Conservation (phyloP, 202 grass and related monocot species). For the Brachypodium distachyon region DNA sequence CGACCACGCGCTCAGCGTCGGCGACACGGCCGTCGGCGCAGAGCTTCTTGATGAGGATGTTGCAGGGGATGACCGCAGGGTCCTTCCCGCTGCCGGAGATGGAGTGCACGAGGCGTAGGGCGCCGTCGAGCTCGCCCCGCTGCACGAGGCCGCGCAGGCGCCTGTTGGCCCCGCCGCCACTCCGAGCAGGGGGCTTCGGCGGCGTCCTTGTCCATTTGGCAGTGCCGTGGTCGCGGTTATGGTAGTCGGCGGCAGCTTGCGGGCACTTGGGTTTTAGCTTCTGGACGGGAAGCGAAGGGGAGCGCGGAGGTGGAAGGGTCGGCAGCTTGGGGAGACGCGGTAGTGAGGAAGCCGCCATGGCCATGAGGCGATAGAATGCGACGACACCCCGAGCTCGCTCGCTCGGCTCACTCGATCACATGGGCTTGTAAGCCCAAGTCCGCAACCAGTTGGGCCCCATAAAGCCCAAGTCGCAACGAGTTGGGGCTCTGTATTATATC, state of each 20-base stretch:
- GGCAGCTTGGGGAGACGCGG: conserved; percentile 2
- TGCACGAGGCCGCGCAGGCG: conserved; percentile 36
- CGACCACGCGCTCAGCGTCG: not conserved
- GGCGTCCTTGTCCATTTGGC: conserved; percentile 14
- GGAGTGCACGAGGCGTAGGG: conserved; percentile 19
- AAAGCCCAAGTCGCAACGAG: not conserved
- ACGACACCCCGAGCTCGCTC: not conserved
- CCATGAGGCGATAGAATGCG: conserved; percentile 10
- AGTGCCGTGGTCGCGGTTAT: not conserved
- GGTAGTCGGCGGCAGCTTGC: not conserved
- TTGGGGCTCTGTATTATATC: conserved; percentile 6
- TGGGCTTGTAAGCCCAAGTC: not conserved
- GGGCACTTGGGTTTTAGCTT: not conserved
- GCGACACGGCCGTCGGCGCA: not conserved
- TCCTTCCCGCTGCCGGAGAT: not conserved
- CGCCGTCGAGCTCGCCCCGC: conserved; percentile 17
- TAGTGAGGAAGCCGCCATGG: conserved; percentile 16
- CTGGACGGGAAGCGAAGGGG: not conserved
- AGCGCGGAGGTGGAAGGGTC: not conserved
- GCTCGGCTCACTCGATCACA: not conserved
- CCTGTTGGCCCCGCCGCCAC: conserved; percentile 3
- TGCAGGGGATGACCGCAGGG: not conserved
- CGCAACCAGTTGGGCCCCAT: not conserved
- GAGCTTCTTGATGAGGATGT: not conserved
- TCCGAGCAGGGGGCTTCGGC: not conserved